A percentile compares a stretch with the other conserved stretches of the same genome.
phyloP scores from a whole-genome alignment of 495 filamentous ascomycete species.

The Talaromyces liani region DNA sequence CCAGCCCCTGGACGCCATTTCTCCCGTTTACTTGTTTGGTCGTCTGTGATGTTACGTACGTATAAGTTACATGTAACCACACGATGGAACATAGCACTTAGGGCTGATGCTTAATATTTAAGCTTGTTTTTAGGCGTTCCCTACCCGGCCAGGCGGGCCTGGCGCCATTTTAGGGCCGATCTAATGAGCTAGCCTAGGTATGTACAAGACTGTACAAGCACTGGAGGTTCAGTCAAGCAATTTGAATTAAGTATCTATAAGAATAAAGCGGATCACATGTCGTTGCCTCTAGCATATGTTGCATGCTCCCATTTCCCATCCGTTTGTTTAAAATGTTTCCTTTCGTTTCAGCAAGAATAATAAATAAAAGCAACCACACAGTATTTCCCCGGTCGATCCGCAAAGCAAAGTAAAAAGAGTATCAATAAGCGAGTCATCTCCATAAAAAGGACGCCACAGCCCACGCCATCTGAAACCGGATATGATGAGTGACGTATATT shows the following conservation, averaged over 20 bases:
- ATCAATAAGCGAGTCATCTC: not conserved
- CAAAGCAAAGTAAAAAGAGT: not conserved
- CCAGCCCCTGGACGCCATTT: not conserved
- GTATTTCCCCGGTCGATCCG: not conserved
- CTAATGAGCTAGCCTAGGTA: not conserved
- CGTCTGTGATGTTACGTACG: not conserved
- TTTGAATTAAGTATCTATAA: conserved; percentile 10
- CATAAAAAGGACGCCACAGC: conserved; percentile 5
- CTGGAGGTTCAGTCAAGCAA: not conserved
- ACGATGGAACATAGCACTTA: not conserved
- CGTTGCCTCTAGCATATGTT: conserved; percentile 5
- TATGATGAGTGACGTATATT: conserved; percentile 3
- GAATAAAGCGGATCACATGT: conserved; percentile 9
- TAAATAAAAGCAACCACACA: conserved; percentile 1
- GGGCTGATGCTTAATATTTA: not conserved
- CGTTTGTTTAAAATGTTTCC: not conserved
- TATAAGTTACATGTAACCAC: not conserved
- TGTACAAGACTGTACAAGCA: no score
- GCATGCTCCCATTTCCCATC: conserved; percentile 3
- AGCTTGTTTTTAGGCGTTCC: not conserved
- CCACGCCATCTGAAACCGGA: conserved; percentile 9
- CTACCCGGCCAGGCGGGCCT: not conserved
- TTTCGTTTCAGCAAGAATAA: conserved; percentile 4
- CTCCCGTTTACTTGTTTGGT: not conserved
- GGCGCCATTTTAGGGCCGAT: not conserved